Percentiles rank a stretch among this genome's conserved stretches.
Evolutionary conservation across 2,329 filamentous ascomycete genomes (phyloP).

Genomic region (Pseudogymnoascus sp.): DNA sequence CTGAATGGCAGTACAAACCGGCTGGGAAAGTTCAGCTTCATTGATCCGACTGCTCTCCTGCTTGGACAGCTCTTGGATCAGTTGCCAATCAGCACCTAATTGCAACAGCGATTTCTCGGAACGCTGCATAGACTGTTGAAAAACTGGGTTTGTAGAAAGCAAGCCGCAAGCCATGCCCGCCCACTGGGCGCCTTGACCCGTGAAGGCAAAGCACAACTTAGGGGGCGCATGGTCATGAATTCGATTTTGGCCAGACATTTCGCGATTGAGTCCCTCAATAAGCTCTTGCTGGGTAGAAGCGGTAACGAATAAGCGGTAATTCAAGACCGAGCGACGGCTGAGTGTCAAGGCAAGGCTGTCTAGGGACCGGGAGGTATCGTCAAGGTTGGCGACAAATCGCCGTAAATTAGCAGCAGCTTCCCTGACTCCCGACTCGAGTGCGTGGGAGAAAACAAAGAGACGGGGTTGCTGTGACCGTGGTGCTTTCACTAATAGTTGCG

Average conservation of each 20-base stretch:
- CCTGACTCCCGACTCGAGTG: neutral
- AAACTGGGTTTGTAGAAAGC: constrained; percentile 4
- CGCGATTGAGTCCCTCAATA: neutral
- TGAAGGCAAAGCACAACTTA: constrained; percentile 13
- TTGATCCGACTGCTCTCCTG: constrained; percentile 28
- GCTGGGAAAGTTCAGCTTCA: constrained; percentile 34
- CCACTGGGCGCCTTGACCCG: constrained; percentile 23
- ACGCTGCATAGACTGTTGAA: neutral
- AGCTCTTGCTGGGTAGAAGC: neutral
- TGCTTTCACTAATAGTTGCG: too few species aligned
- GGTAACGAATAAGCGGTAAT: neutral
- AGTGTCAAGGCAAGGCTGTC: neutral
- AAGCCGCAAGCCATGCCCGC: constrained; percentile 16
- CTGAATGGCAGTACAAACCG: constrained; percentile 40
- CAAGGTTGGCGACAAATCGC: neutral
- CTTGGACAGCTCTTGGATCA: neutral
- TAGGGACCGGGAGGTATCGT: neutral
- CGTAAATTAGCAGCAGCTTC: neutral
- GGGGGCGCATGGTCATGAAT: too few species aligned
- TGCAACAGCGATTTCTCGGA: neutral
- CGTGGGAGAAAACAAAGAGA: neutral
- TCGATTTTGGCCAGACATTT: too few species aligned
- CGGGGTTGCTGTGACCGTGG: too few species aligned
- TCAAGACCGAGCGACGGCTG: neutral
- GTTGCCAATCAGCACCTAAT: neutral